Conservation (phyloP, 202 grass and related monocot species). For the Dendrocalamus latiflorus region DNA sequence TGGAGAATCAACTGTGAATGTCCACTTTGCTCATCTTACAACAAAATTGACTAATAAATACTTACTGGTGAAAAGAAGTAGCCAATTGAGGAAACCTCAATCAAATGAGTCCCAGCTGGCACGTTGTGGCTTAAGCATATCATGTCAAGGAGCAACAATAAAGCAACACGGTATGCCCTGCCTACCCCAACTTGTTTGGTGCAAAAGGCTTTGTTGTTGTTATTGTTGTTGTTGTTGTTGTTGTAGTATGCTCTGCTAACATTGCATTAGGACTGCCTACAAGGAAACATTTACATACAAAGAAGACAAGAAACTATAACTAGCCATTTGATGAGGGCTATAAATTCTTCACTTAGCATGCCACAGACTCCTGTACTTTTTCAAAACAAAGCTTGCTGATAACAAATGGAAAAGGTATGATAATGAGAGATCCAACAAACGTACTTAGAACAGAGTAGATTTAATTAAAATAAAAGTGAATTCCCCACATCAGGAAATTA, state of each 20-base stretch:
- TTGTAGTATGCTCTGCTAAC: neutral
- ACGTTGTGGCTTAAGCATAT: slow-evolving; percentile 69
- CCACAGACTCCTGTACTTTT: neutral
- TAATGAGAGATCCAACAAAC: neutral
- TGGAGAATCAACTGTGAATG: neutral
- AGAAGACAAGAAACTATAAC: neutral
- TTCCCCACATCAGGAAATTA: neutral
- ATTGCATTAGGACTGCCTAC: neutral
- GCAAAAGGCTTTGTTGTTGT: no score
- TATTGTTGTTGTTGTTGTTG: no score
- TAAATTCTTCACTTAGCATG: neutral
- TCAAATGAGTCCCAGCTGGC: slow-evolving; percentile 91
- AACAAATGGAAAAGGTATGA: neutral
- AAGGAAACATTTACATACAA: slow-evolving; percentile 1
- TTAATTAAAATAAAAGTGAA: neutral
- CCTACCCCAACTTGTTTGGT: no score
- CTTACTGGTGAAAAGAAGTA: slow-evolving; percentile 98
- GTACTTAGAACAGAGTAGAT: neutral
- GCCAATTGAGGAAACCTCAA: slow-evolving; percentile 76
- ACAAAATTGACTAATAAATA: slow-evolving; percentile 11
- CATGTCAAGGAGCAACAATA: slow-evolving; percentile 53
- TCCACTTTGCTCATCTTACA: neutral
- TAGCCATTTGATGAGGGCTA: neutral
- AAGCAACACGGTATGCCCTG: neutral
- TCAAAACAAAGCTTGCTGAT: neutral